A percentile compares a stretch with the other conserved stretches of the same genome.
Conservation (phyloP, 257 asterid species). For the Prunella vulgaris region DNA sequence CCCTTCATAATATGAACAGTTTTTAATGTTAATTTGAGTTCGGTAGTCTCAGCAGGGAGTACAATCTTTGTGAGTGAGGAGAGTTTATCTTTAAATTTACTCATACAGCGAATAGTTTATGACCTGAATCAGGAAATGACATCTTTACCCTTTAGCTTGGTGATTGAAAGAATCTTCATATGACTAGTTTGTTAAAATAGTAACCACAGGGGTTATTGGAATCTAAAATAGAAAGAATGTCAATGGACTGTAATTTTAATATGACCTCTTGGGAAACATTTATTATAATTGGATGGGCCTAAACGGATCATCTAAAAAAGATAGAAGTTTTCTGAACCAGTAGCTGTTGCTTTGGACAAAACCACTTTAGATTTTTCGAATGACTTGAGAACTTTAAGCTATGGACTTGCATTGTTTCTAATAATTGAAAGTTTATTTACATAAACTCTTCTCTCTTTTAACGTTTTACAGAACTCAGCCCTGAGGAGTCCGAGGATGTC, state of each 20-base stretch:
- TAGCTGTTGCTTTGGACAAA: neutral
- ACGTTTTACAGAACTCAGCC: slow-evolving; percentile 70
- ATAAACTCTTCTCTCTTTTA: neutral
- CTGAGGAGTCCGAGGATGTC: slow-evolving; percentile 96
- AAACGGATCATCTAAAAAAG: neutral
- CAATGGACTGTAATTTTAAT: neutral
- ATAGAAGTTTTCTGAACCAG: neutral
- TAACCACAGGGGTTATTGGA: neutral
- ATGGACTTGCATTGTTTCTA: neutral
- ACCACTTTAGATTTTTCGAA: neutral
- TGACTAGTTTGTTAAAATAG: neutral
- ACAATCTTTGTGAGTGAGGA: neutral
- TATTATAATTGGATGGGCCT: slow-evolving; percentile 4
- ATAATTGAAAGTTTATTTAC: neutral
- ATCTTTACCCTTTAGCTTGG: neutral
- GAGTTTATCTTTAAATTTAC: neutral
- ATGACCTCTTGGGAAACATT: neutral
- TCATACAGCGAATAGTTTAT: neutral
- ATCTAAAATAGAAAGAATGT: neutral
- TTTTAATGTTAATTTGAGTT: neutral
- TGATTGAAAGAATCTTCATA: neutral
- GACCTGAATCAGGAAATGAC: neutral
- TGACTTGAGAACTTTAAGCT: neutral
- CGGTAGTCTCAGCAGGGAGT: too few relatives aligned
- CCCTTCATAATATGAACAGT: neutral